Conservation (phyloP, 2,329 filamentous ascomycete species). For the Pyrenophora tritici-repentis region DNA sequence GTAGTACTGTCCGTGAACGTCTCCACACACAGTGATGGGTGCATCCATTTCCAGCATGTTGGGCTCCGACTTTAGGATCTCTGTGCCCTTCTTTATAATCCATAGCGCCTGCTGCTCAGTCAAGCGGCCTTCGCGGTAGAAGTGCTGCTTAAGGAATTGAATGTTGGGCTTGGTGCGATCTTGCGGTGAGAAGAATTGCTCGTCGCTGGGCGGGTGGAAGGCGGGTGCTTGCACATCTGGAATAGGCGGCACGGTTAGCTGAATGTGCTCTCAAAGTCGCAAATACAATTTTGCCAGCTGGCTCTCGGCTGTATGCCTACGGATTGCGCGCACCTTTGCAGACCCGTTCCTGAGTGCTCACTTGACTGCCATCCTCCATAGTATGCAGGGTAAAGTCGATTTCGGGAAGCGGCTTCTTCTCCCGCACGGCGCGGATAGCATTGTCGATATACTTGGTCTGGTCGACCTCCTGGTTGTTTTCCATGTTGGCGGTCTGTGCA, state of each 20-base stretch:
- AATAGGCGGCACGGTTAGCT: slow-evolving; percentile 31
- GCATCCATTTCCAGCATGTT: slow-evolving; percentile 99
- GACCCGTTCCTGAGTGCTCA: slow-evolving; percentile 93
- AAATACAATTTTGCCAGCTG: not conserved
- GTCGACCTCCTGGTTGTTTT: slow-evolving; percentile 43
- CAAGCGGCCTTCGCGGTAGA: slow-evolving; percentile 94
- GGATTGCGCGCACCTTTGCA: slow-evolving; percentile 79
- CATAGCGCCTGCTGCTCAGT: slow-evolving; percentile 97
- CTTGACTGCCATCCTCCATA: slow-evolving; percentile 96
- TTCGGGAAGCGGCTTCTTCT: slow-evolving; percentile 95
- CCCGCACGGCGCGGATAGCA: slow-evolving; percentile 86
- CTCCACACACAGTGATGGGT: slow-evolving; percentile 96
- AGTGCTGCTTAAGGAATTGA: slow-evolving; percentile 94
- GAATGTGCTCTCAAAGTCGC: slow-evolving; percentile 23
- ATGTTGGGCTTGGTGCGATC: slow-evolving; percentile 89
- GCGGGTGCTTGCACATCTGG: slow-evolving; percentile 97
- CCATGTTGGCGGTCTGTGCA: slow-evolving; percentile 40
- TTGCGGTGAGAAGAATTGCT: slow-evolving; percentile 90
- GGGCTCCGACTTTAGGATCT: slow-evolving; percentile 85
- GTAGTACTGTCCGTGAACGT: slow-evolving; percentile 98
- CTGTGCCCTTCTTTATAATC: slow-evolving; percentile 87
- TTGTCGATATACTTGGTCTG: slow-evolving; percentile 69
- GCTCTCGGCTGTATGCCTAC: not conserved
- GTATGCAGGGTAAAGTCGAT: slow-evolving; percentile 98
- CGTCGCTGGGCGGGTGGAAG: slow-evolving; percentile 87